A percentile compares a stretch with the other conserved stretches of the same genome.
Evolutionary conservation across 2,329 filamentous ascomycete genomes (phyloP).

Genomic region (Sphaerulina musiva): DNA sequence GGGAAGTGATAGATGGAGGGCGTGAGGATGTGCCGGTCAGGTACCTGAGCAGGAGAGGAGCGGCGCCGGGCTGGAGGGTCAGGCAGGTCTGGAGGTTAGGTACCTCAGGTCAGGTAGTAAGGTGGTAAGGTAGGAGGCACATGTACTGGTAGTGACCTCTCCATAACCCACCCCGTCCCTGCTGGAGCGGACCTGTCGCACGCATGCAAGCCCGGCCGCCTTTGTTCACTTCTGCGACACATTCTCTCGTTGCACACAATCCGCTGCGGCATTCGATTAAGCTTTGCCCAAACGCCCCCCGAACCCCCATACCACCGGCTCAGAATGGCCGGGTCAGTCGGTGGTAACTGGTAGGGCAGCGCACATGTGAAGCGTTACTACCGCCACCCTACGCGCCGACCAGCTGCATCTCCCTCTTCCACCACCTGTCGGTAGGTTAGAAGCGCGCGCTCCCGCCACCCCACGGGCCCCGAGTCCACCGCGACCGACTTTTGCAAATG

Average conservation of each 20-base stretch:
- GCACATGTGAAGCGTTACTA: constrained; percentile 23
- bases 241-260: constrained; percentile 19
- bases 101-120: too few relatives aligned
- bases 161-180: background rate
- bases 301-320: constrained; percentile 18
- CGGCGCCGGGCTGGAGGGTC: constrained; percentile 17
- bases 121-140: too few relatives aligned
- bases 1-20: constrained; percentile 16
- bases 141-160: too few relatives aligned
- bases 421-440: background rate
- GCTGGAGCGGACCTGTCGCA: constrained; percentile 23
- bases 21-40: constrained; percentile 1
- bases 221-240: constrained; percentile 25
- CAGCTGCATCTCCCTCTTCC: background rate
- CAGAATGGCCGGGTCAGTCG: constrained; percentile 11
- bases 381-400: constrained; percentile 1
- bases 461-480: too few relatives aligned
- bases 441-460: constrained; percentile 1
- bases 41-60: background rate
- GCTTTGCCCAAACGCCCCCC: constrained; percentile 20
- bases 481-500: constrained; percentile 12
- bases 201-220: constrained; percentile 30
- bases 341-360: background rate
- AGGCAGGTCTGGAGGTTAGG: background rate
- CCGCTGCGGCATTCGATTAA: constrained; percentile 11